Base-by-base conservation (phyloP, 2,329 filamentous ascomycete species). In the Colletotrichum tabaci region DNA sequence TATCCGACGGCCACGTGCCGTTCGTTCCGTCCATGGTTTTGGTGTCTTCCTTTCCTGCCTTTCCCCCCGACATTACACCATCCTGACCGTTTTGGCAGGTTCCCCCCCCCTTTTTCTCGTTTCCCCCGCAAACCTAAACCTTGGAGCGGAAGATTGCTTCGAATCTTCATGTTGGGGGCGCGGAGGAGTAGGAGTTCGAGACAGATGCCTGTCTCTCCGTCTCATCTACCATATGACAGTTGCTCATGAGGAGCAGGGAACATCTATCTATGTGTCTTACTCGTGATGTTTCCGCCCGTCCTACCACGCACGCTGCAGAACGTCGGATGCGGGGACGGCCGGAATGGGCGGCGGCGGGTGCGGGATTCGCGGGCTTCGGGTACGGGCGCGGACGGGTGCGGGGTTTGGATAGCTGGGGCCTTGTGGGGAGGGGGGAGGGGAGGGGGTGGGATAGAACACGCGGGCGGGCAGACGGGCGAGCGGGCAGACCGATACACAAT, bases 341-440 rank as follows among this genome's bases (percentile, higher is more conserved):
- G 42, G 13, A 44, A 44, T 44, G 42, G 13, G 42, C 42, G 42
- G n/a, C 13, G 30, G 50, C 26, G 50, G 23, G 49, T 3, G 50
- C 13, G 30, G 30, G 30, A 35, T 35, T 35, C 30, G 30, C 30
- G 30, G 30, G 30, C 30, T 35, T 35, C 10, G 30, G 35, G 15
- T 21, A 53, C 62, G 42, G 52, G 26, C 57, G 52, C 53, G 53
- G 63, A 44, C 55, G 63, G 53, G n/a, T 52, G 63, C 21, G 44
- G 44, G 55, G 35, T 42, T 38, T 18, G 30, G 46, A 21, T 21
- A 9, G 8, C 30, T 35, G 30, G 30, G 30, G 30, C 30, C 30
- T 35, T 35, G 30, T 35, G 30, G 30, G 30, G 30, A 35, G 30
- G 30, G 30, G 8, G 40, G 38, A 18, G n/a, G 13, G 42, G 1